phyloP scores from a whole-genome alignment of 2,329 filamentous ascomycete species.

The Zymoseptoria ardabiliae region DNA sequence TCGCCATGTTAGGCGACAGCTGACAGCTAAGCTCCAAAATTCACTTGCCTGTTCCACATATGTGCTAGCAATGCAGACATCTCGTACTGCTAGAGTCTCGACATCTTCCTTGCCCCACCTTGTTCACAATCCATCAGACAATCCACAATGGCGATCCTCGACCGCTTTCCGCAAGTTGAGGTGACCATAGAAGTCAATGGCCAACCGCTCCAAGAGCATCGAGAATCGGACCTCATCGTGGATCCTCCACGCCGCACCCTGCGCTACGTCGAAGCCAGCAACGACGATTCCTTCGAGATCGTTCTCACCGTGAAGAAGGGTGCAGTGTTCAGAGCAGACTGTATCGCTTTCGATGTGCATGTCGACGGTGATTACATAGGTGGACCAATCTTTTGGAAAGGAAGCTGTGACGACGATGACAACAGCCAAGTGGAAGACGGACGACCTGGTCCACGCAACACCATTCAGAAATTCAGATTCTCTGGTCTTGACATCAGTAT shows the following conservation, averaged over 20 bases:
- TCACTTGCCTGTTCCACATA: not conserved
- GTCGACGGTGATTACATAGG: constrained; percentile 9
- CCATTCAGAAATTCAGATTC: constrained; percentile 6
- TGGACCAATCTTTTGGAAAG: not conserved
- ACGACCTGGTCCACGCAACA: not conserved
- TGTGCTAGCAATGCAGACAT: not conserved
- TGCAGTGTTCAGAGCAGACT: constrained; percentile 8
- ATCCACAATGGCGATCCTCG: constrained; percentile 14
- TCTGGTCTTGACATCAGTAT: constrained; percentile 6
- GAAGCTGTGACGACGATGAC: not conserved
- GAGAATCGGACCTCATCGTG: constrained; percentile 6
- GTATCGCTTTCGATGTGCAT: constrained; percentile 5
- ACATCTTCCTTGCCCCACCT: not conserved
- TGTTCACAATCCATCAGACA: not conserved
- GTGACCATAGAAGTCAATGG: constrained; percentile 14
- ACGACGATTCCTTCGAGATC: constrained; percentile 16
- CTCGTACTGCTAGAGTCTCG: not conserved
- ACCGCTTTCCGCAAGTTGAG: constrained; percentile 14
- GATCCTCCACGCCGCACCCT: constrained; percentile 7
- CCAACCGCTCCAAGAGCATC: constrained; percentile 16
- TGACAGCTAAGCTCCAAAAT: not conserved
- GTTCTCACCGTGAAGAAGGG: constrained; percentile 1
- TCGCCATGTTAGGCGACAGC: not conserved
- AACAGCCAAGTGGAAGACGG: not conserved
- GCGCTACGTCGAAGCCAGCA: constrained; percentile 18